These are phyloP conservation scores for Nectriaceae sp. DNA, from an alignment of 2,329 filamentous ascomycete genomes.

Conservation along the genomic window DNA sequence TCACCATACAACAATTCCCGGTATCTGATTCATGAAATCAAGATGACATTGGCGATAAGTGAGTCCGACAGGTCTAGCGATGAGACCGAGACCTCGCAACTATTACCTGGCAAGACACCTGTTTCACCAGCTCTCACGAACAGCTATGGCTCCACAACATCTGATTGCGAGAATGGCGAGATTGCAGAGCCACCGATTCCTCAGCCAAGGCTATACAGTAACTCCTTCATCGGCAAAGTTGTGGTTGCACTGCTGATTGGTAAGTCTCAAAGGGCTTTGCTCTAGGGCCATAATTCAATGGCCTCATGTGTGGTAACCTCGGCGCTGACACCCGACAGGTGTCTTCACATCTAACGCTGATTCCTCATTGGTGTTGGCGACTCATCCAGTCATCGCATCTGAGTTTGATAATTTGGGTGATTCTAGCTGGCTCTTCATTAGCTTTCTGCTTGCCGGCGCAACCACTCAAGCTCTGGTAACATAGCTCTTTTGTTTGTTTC, in stretches of 20 bases:
- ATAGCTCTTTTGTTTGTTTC: not conserved
- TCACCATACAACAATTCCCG: not conserved
- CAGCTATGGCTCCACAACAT: conserved; percentile 5
- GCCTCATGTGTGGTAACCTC: not conserved
- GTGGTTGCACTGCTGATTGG: conserved; percentile 19
- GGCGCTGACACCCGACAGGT: conserved; percentile 15
- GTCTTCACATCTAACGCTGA: conserved; percentile 70
- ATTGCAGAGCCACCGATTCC: not conserved
- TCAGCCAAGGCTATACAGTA: conserved; percentile 13
- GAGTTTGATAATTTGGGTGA: conserved; percentile 58
- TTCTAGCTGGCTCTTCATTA: conserved; percentile 45
- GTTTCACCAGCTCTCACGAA: conserved; percentile 1
- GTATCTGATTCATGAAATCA: not conserved
- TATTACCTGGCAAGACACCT: conserved; percentile 1
- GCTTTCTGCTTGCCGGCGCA: conserved; percentile 33
- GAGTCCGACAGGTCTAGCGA: not conserved
- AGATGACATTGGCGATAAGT: not conserved
- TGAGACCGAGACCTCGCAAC: conserved; percentile 16
- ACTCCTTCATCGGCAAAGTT: conserved; percentile 18
- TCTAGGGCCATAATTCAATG: not conserved
- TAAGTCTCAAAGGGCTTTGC: conserved; percentile 1
- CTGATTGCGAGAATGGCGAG: conserved; percentile 8
- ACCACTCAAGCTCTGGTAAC: conserved; percentile 45
- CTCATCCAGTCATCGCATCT: conserved; percentile 62
- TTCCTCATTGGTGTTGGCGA: conserved; percentile 65